These are phyloP conservation scores for Clitoria ternatea DNA, from an alignment of 306 rosid species.

Conservation along the genomic window DNA sequence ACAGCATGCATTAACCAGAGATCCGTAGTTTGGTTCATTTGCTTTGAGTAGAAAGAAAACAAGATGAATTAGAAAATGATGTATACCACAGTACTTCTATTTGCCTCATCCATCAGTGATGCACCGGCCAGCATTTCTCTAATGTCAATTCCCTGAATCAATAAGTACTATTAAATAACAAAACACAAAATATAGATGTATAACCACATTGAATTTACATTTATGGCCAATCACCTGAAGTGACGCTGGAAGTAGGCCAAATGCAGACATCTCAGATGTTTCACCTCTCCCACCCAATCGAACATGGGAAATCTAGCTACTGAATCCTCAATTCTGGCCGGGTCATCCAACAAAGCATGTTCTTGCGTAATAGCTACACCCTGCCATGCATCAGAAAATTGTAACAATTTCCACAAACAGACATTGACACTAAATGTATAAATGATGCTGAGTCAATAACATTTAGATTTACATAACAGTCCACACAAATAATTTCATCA, in stretches of 20 bases:
- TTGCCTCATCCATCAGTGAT: constrained; percentile 83
- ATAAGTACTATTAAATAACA: constrained; percentile 18
- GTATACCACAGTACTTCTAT: constrained; percentile 75
- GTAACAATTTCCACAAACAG: constrained; percentile 8
- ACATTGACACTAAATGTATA: constrained; percentile 9
- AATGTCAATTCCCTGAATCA: constrained; percentile 79
- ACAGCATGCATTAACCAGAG: neutral
- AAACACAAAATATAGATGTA: constrained; percentile 13
- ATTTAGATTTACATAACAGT: neutral
- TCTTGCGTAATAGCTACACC: constrained; percentile 99
- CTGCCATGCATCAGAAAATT: constrained; percentile 38
- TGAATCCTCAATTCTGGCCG: constrained; percentile 99
- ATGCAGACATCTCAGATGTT: constrained; percentile 97
- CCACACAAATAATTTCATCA: constrained; percentile 4
- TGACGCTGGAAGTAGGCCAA: constrained; percentile 99
- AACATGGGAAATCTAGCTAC: constrained; percentile 97
- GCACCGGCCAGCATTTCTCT: constrained; percentile 92
- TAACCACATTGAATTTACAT: constrained; percentile 20
- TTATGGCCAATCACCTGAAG: constrained; percentile 65
- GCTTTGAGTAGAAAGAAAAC: no score
- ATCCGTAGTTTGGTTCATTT: no score
- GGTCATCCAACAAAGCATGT: constrained; percentile 80
- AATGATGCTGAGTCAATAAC: constrained; percentile 7
- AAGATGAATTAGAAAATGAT: constrained; percentile 18
- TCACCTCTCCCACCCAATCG: constrained; percentile 99